Conservation (phyloP, 2,329 filamentous ascomycete species). For the Paraphoma sp. region DNA sequence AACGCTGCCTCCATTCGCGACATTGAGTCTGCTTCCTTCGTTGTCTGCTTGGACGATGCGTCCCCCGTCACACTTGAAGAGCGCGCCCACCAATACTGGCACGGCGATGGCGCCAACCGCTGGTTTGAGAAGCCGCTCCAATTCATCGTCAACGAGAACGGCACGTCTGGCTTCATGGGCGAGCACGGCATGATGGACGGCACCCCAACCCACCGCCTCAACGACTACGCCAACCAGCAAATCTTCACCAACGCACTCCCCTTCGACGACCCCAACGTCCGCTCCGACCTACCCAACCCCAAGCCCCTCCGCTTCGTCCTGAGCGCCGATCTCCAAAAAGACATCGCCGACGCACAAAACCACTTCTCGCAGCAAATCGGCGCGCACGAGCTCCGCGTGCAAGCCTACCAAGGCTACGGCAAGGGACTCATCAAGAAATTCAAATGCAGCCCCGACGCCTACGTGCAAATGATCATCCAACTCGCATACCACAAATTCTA, state of each 20-base stretch:
- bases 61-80: constrained; percentile 92
- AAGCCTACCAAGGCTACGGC: constrained; percentile 96
- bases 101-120: constrained; percentile 92
- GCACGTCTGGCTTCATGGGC: constrained; percentile 95
- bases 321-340: constrained; percentile 73
- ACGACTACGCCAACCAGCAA: constrained; percentile 89
- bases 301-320: constrained; percentile 78
- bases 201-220: constrained; percentile 94
- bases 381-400: constrained; percentile 88
- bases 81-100: constrained; percentile 96
- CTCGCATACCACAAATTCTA: constrained; percentile 99
- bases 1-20: constrained; percentile 80
- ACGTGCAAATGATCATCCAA: constrained; percentile 98
- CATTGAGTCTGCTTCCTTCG: constrained; percentile 88
- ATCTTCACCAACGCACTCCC: constrained; percentile 96
- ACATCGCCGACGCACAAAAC: constrained; percentile 77
- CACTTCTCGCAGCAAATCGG: constrained; percentile 85
- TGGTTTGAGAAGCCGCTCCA: constrained; percentile 99
- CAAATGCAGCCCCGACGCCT: constrained; percentile 96
- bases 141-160: constrained; percentile 98
- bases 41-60: constrained; percentile 92
- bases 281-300: constrained; percentile 85
- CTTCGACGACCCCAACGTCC: constrained; percentile 77
- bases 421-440: constrained; percentile 99
- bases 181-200: constrained; percentile 99